phyloP scores from a whole-genome alignment of 306 rosid species.

The Prosopis cineraria region DNA sequence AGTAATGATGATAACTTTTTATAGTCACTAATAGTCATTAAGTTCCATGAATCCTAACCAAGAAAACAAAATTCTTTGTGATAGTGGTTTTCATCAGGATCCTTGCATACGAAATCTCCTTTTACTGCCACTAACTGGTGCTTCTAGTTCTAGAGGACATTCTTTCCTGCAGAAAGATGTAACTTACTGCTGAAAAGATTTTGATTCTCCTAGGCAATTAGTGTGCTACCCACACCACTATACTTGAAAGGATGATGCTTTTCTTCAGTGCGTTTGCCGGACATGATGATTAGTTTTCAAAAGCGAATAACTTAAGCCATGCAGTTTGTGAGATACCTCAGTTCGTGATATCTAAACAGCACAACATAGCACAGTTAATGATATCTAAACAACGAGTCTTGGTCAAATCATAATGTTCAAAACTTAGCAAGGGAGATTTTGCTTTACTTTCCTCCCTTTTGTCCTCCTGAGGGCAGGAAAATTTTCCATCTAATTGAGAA shows the following conservation, averaged over 20 bases:
- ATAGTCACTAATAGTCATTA: neutral
- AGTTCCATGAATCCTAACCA: neutral
- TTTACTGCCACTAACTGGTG: slow-evolving; percentile 12
- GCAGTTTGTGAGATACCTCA: neutral
- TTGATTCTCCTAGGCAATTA: slow-evolving; percentile 6
- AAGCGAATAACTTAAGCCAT: neutral
- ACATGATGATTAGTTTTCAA: neutral
- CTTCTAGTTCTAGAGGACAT: neutral
- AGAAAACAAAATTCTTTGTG: neutral
- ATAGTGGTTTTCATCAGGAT: slow-evolving; percentile 18
- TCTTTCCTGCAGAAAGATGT: neutral
- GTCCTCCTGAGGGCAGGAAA: neutral
- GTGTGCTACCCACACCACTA: neutral
- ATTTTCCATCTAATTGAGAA: neutral
- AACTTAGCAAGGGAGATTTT: neutral
- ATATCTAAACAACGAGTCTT: neutral
- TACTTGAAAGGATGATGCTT: neutral
- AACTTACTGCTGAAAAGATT: neutral
- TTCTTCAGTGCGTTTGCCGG: neutral
- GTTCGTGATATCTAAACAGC: neutral
- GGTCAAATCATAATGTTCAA: neutral
- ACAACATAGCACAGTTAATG: neutral
- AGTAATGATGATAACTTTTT: neutral
- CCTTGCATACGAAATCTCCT: neutral
- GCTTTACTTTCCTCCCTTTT: neutral